Conservation (phyloP, 2,329 filamentous ascomycete species). For the Cytospora chrysosperma region DNA sequence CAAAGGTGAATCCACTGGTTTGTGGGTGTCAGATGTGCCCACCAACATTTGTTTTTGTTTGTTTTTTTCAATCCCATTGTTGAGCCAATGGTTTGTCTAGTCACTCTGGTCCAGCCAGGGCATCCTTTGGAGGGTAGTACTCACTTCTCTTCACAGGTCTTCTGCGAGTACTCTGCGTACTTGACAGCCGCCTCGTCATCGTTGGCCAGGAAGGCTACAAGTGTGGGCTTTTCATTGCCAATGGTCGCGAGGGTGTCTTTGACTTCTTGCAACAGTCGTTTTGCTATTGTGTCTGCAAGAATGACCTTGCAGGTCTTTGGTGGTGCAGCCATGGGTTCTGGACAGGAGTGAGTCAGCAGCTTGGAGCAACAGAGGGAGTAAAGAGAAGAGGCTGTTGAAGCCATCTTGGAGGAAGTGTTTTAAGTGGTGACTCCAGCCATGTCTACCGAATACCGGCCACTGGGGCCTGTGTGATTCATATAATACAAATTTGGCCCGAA, state of each 20-base stretch:
- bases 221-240: conserved; percentile 54
- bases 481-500: conserved; percentile 2
- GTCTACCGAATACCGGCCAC: not conserved
- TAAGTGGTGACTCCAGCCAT: conserved; percentile 1
- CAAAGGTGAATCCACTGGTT: conserved; percentile 81
- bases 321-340: conserved; percentile 41
- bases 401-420: conserved; percentile 1
- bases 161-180: conserved; percentile 96
- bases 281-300: conserved; percentile 83
- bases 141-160: conserved; percentile 95
- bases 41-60: not conserved
- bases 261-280: conserved; percentile 71
- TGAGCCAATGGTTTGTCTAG: not conserved
- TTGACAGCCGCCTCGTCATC: conserved; percentile 85
- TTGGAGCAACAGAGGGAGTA: not conserved
- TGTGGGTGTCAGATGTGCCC: conserved; percentile 15
- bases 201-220: conserved; percentile 92
- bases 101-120: not conserved
- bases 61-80: not conserved
- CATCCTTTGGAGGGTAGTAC: conserved; percentile 36
- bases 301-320: conserved; percentile 88
- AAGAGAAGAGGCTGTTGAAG: not conserved
- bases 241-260: conserved; percentile 45
- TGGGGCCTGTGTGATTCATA: conserved; percentile 3
- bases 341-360: conserved; percentile 15